Evolutionary conservation across 495 filamentous ascomycete species (phyloP), one percentile per base, ranked within the genome.

Genomic region (Xylaria nigripes): DNA sequence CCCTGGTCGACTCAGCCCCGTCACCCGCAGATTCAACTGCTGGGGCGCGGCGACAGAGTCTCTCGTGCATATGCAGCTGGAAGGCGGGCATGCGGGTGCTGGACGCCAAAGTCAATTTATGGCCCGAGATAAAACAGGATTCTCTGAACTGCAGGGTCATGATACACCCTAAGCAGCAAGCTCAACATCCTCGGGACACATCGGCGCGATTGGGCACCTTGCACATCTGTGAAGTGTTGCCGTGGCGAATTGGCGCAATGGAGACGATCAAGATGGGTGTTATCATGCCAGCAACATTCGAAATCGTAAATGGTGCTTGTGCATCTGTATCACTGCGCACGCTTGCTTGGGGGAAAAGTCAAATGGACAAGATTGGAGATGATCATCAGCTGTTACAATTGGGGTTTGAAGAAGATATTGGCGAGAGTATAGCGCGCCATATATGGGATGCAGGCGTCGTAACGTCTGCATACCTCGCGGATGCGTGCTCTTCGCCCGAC

Each of bases 341-440:
- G 45, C 58, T 76, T 36, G 58, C 57, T 3, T 55, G 75, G 1
- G 51, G 58, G 18, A 23, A 4, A 18, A 25, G 32, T 6, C 29
- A 25, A 21, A 2, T 18, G 9, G 9, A 13, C 81, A 36, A 61
- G 55, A 47, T 62, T 10, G 43, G 23, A 3, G 34, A 57, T 64
- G 48, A 21, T 0, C 25, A 54, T 24, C 5, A 34, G 2, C 13
- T 24, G 8, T 10, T 58, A 1, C 27, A 43, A 18, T 21, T 70
- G 13, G 48, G 55, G 6, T 80, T 96, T 19, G 86, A 86, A 73
- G 93, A 98, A 62, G 91, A 97, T 55, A 90, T 90, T 2, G 92
- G 91, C 6, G 90, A 97, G 65, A 95, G 88, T 65, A 96, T 98
- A 61, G 91, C 92, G 15, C 79, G 90, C 15, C 93, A 98, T 69